Evolutionary conservation across 2,329 filamentous ascomycete species (phyloP), one percentile per base, ranked within the genome.

Genomic region (Alternaria consortialis): DNA sequence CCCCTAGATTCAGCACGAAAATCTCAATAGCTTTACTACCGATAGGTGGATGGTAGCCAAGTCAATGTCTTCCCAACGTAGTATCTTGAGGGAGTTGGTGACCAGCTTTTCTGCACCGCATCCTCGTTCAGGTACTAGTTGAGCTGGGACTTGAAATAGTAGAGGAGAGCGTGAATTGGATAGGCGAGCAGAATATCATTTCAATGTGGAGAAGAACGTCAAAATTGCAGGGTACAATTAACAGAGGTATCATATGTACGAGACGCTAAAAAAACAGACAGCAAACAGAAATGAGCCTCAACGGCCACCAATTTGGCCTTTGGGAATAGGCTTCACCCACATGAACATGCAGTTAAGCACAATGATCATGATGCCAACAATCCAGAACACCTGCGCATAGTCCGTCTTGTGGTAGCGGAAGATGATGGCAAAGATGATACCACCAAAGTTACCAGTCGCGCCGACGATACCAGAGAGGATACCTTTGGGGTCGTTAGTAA

Each of bases 361-460:
- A 62, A 97, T 87, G 65, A 87, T 87, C 20, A 97, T 88, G 39
- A 89, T 82, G 3, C 93, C 93, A 72, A 94, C 93, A 60, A 96
- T 90, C 91, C 91, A 95, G 64, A 96, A 87, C 0, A 87, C 87
- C 75, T 84, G 88, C 11, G 84, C 87, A 73, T 93, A 96, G 72
- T 90, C 80, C 1, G 81, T 86, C 5, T 87, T 88, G 50, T 86
- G 83, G 79, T 94, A 95, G 51, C 92, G 84, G 83, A 94, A 97
- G 73, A 93, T 87, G 74, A 96, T 87, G 20, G 92, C 90, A 72
- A 95, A 97, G 50, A 96, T 78, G 53, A 97, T 88, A 12, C 94
- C 94, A 4, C 94, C 94, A 9, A 97, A 78, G 72, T 97, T 97
- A 1, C 94, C 93, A 8, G 86, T 84, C 0, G 91, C 93, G 9